A percentile compares a stretch with the other conserved stretches of the same genome.
Evolutionary conservation across 139 green algal genomes (phyloP).

Genomic region (Yamagishiella unicocca): DNA sequence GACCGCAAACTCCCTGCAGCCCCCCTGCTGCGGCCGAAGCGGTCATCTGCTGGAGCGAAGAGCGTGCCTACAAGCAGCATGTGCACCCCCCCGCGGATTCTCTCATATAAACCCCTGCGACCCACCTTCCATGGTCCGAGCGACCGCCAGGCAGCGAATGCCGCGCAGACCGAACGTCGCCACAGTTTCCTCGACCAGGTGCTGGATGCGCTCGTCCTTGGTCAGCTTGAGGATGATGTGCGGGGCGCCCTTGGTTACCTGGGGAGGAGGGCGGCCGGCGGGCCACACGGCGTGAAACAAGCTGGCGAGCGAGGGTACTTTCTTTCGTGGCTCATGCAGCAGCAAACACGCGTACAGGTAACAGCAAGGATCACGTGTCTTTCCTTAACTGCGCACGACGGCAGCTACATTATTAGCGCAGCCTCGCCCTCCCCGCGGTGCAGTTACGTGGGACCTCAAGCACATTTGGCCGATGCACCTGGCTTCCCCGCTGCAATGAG

Average conservation of each 20-base stretch:
- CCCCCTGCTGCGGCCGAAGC: no score
- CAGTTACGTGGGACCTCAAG: no score
- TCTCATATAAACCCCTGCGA: background rate
- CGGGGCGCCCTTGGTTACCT: constrained; percentile 83
- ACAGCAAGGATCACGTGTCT: no score
- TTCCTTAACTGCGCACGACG: no score
- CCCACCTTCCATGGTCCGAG: constrained; percentile 46
- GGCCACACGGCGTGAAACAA: background rate
- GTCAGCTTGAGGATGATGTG: constrained; percentile 54
- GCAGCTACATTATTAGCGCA: no score
- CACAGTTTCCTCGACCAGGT: constrained; percentile 58
- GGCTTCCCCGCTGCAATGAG: no score
- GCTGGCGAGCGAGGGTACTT: no score
- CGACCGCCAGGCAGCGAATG: constrained; percentile 85
- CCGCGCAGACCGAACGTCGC: constrained; percentile 78
- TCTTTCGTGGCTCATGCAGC: no score
- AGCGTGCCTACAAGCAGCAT: constrained; percentile 91
- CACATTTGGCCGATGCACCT: no score
- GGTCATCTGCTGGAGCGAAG: constrained; percentile 88
- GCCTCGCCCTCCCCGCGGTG: no score
- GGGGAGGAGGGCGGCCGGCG: no score
- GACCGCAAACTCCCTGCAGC: constrained; percentile 91
- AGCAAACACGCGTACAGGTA: no score
- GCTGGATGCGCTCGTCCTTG: constrained; percentile 11
- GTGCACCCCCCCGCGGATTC: background rate